Evolutionary conservation across 148 eudicot genomes (phyloP).

Genomic region (Fagopyrum homotropicum): DNA sequence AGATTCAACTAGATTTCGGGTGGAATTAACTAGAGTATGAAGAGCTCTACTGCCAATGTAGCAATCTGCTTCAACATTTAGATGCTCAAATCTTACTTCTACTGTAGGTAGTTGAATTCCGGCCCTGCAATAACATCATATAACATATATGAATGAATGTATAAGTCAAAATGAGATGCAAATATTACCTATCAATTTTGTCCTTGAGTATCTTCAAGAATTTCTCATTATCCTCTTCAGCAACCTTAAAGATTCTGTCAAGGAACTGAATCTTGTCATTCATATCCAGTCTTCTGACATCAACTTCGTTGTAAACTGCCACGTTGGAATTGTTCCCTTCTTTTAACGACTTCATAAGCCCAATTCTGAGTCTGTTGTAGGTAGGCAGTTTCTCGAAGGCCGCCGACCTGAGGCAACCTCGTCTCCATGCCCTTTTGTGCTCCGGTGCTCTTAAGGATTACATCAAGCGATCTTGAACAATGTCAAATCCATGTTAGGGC

Average conservation of each 20-base stretch:
- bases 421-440: constrained; percentile 62
- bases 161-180: background rate
- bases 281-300: constrained; percentile 63
- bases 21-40: constrained; percentile 66
- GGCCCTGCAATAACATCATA: constrained; percentile 43
- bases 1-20: constrained; percentile 51
- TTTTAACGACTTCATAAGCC: constrained; percentile 49
- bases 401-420: constrained; percentile 96
- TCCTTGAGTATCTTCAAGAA: constrained; percentile 62
- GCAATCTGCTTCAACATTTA: constrained; percentile 75
- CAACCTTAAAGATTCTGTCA: constrained; percentile 68
- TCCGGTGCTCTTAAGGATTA: background rate
- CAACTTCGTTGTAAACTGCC: constrained; percentile 56
- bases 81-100: constrained; percentile 62
- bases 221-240: constrained; percentile 89
- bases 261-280: constrained; percentile 55
- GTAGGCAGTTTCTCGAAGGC: constrained; percentile 85
- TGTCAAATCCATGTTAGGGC: too few species aligned
- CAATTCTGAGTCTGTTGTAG: constrained; percentile 67
- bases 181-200: constrained; percentile 61
- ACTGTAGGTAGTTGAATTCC: constrained; percentile 81
- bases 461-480: too few species aligned
- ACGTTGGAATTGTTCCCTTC: constrained; percentile 14
- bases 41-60: constrained; percentile 82
- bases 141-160: background rate